Base-by-base conservation (phyloP, 2,329 filamentous ascomycete species). In the Diaporthe citri region DNA sequence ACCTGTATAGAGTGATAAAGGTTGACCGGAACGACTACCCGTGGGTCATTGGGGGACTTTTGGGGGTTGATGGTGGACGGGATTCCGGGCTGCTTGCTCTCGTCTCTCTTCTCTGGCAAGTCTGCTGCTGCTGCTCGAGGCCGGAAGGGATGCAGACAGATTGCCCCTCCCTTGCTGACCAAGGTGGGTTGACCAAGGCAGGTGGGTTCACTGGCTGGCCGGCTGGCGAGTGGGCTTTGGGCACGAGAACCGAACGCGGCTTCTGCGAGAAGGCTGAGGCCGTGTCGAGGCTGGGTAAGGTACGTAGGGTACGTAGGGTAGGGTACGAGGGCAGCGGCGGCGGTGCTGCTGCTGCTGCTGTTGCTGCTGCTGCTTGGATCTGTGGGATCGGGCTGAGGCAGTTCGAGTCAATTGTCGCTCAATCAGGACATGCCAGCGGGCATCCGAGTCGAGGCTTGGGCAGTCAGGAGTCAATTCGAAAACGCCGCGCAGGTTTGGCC, bases 121-220 rank as follows among this genome's bases (percentile, higher is more conserved):
- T 72, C 57, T 64, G 56, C 28, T 41, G 36, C 57, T 34, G 46
- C 20, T 55, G n/a, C 71, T 72, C 51, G 22, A n/a, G 71, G 57
- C 12, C 39, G 57, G 46, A 64, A 72, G 43, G 41, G 46, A 72
- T 72, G 71, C 57, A 72, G 71, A 64, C 71, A 72, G 71, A 64
- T 72, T 72, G 57, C 71, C 71, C 71, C 71, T 72, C 71, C 71
- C 70, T 72, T 72, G 57, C 70, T 62, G 70, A 72, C 56, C 57
- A 52, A 55, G 56, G 57, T 64, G 64, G 64, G 64, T 69, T 69
- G 48, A 55, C 64, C 64, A 69, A 52, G 64, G 48, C 34, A 69
- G 22, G 64, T 69, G 64, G 64, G n/a, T 69, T 69, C 64, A 2
- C 48, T 69, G 48, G 70, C 17, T 36, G 56, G 71, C 57, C 51